phyloP scores from a whole-genome alignment of 1,284 basidiomycete species.

The Neotropicomus parvogracilis region DNA sequence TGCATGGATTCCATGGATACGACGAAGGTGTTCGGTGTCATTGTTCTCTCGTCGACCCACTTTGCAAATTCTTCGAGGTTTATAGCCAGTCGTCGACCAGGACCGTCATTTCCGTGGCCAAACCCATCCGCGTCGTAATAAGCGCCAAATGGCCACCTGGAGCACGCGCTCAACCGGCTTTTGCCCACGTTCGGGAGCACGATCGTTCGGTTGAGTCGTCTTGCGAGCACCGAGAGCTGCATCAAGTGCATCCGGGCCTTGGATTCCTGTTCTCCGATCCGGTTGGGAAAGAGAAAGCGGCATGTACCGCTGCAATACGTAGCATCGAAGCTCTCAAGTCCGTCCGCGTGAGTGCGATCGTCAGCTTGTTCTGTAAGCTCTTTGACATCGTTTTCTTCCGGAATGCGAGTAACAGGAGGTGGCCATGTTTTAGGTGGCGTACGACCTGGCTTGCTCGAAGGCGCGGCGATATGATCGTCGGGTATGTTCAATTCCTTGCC shows the following conservation, averaged over 20 bases:
- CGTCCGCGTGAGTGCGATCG: neutral
- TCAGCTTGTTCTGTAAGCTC: neutral
- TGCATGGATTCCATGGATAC: conserved; percentile 14
- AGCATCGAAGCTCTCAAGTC: conserved; percentile 18
- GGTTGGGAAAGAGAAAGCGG: conserved; percentile 46
- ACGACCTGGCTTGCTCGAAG: neutral
- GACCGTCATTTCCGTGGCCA: neutral
- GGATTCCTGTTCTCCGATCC: conserved; percentile 48
- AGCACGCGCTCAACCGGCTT: conserved; percentile 46
- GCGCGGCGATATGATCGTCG: neutral
- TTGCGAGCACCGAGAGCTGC: conserved; percentile 43
- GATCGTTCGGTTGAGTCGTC: conserved; percentile 44
- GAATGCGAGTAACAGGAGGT: conserved; percentile 13
- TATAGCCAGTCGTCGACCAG: neutral
- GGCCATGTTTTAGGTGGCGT: conserved; percentile 11
- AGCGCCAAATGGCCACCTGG: conserved; percentile 39
- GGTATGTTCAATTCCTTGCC: neutral
- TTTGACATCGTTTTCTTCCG: conserved; percentile 3
- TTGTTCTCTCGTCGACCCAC: conserved; percentile 16
- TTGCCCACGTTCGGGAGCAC: conserved; percentile 52
- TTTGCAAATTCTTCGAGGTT: conserved; percentile 16
- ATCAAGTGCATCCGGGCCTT: conserved; percentile 46
- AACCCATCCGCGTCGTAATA: conserved; percentile 42
- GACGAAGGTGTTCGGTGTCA: conserved; percentile 5
- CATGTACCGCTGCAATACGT: conserved; percentile 26